Evolutionary conservation across 345 rosid species (phyloP), one percentile per base, ranked within the genome.

Genomic region (Gossypium ekmanianum): DNA sequence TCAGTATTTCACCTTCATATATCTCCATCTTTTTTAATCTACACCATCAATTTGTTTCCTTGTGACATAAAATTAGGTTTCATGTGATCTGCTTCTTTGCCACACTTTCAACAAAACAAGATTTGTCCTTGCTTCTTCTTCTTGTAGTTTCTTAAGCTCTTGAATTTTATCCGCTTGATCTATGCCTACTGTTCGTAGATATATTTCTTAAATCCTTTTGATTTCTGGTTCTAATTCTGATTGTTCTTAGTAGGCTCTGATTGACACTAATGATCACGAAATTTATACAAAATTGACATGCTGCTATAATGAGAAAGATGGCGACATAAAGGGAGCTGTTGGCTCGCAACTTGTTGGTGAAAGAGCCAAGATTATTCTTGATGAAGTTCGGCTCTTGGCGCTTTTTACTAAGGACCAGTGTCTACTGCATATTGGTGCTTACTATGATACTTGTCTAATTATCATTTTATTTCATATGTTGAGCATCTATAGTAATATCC

Each of bases 331-430:
- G 78, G 98, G 99, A 74, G 88, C 81, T 73, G 91, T 93, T 82
- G 96, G 94, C 64, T 88, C 98, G 41, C 93, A 88, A 72, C 94
- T 95, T 50, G 79, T 89, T 34, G 87, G 92, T 74, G 98, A 91
- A 89, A 84, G 99, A 78, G 92, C 97, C 54, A 89, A 87, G 83
- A 89, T 95, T 78, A 89, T 95, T 74, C 92, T 93, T 48, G 92
- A 91, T 52, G 99, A 95, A 88, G 91, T 90, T 75, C 89, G 83
- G 72, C 88, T 80, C 77, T 63, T 87, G 82, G 84, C 83, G 50
- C 91, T 93, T 78, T 89, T 86, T 76, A 95, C 98, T 24, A 89
- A 81, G 67, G 83, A 78, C 64, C 93, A 90, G 63, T 95, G 99
- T 75, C 86, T 89, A 72, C 89, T 81, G 68, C 92, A 95, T 83